Evolutionary conservation across 148 eudicot species (phyloP), one percentile per base, ranked within the genome.

Genomic region (Cornus florida): DNA sequence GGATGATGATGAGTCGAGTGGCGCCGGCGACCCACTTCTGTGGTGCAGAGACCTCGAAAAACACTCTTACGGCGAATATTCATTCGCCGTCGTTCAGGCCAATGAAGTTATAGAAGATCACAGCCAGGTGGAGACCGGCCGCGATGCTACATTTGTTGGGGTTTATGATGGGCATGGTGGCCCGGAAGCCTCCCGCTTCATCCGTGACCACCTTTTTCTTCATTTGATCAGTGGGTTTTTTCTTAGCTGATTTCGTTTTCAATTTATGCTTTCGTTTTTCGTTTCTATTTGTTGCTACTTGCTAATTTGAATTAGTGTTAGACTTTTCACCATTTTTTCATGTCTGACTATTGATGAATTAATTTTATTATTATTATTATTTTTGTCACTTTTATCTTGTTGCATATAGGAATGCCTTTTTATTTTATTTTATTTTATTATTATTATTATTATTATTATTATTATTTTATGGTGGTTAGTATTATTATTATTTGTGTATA

Each of bases 111-210:
- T 89, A 23, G 96, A 92, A 81, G 96, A 92, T 89, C 84, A 83
- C 3, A 83, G 93, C 79, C 96, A 92, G 79, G 97, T 92, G 35
- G 93, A 90, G 82, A 84, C 85, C 1, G 89, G 91, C 14, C 81
- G 68, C 0, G 75, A 84, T 62, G 89, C 83, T 33, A 89, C 92
- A 7, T 92, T 89, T 57, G 85, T 90, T 38, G 95, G 97, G 17
- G 85, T 92, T 75, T 92, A 92, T 69, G 97, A 92, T 76, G 97
- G 97, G 3, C 97, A 92, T 81, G 97, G 92, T 22, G 97, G 97
- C 10, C 82, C 86, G 46, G 90, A 86, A 1, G 91, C 92, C 16
- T 83, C 97, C 20, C 85, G 81, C 0, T 92, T 77, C 75, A 74
- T 89, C 74, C 60, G 80, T 73, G 88, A 89, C 8, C 83, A 86